phyloP scores from a whole-genome alignment of 768 basidiomycete genomes.

The Boletales sp. region DNA sequence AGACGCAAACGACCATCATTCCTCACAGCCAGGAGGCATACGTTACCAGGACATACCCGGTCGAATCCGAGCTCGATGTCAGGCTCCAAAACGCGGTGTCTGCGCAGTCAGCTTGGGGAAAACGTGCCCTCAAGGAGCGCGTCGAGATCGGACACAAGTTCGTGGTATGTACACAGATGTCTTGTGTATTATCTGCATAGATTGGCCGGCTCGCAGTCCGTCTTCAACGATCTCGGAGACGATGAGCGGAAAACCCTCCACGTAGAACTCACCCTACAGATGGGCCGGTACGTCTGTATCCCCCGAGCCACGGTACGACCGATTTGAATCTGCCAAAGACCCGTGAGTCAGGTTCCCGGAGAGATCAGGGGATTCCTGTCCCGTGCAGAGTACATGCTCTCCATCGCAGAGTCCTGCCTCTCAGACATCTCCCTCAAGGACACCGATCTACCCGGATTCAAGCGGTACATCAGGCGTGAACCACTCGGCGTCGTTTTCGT shows the following conservation, averaged over 20 bases:
- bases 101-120: constrained; percentile 76
- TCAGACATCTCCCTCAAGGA: constrained; percentile 70
- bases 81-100: constrained; percentile 51
- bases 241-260: constrained; percentile 52
- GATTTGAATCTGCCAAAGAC: constrained; percentile 41
- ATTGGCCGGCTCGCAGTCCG: constrained; percentile 33
- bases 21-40: constrained; percentile 72
- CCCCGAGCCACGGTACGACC: not conserved
- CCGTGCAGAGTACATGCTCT: constrained; percentile 79
- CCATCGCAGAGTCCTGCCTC: constrained; percentile 73
- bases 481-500: constrained; percentile 87
- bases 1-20: constrained; percentile 73
- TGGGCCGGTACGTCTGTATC: constrained; percentile 70
- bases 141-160: constrained; percentile 71
- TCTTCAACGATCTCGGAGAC: constrained; percentile 40
- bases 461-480: constrained; percentile 74
- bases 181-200: not conserved
- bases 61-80: constrained; percentile 54
- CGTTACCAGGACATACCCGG: constrained; percentile 59
- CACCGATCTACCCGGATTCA: constrained; percentile 81
- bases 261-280: constrained; percentile 78
- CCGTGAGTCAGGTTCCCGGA: constrained; percentile 70
- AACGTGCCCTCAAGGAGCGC: constrained; percentile 54
- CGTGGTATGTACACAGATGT: constrained; percentile 43
- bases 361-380: constrained; percentile 82